Base-by-base conservation (phyloP, 2,329 filamentous ascomycete species). In the Neofusicoccum sp. region DNA sequence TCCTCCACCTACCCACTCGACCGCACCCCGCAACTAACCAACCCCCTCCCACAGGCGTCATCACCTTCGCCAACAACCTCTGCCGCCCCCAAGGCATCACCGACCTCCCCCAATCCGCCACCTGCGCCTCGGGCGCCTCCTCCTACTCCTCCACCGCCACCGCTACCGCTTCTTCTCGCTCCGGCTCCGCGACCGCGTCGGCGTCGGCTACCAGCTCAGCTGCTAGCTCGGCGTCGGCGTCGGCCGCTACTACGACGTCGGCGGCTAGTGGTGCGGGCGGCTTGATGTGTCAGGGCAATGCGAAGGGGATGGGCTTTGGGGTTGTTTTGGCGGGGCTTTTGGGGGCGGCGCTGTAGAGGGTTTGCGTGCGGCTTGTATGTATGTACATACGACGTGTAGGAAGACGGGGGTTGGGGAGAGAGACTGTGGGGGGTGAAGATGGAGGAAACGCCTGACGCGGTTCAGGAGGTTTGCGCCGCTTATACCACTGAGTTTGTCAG, bases 41-140 rank as follows among this genome's bases (percentile, higher is more conserved):
- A 50, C 44, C 28, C 36, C 47, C 29, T 31, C 7, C 36, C 28
- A 5, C 66, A 81, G 79, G 70, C 44, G 78, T 76, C 31, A 78
- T 80, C 64, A 65, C 69, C 11, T 78, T 80, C 66, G 80, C 80
- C 56, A 65, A 72, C 56, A 66, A 73, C 33, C 71, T 81, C 37
- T 82, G 79, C 73, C 67, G 65, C 16, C 71, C 74, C 47, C 68
- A 74, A 49, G 73, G 73, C 56, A 74, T 81, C 44, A 73, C 63
- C 60, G 70, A 73, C 39, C 71, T 80, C 28, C 76, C 79, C 28
- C 74, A 73, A 2, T 66, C 68, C 8, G 73, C 78, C 12, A 72
- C 76, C 8, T 80, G 78, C 64, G 71, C 77, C 61, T 65, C 71
- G 12, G 54, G 67, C 29, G 66, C 68, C 52, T 66, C 66, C 6